Base-by-base conservation (phyloP, 805 yeast species). In the Gaillardinia entomophila region DNA sequence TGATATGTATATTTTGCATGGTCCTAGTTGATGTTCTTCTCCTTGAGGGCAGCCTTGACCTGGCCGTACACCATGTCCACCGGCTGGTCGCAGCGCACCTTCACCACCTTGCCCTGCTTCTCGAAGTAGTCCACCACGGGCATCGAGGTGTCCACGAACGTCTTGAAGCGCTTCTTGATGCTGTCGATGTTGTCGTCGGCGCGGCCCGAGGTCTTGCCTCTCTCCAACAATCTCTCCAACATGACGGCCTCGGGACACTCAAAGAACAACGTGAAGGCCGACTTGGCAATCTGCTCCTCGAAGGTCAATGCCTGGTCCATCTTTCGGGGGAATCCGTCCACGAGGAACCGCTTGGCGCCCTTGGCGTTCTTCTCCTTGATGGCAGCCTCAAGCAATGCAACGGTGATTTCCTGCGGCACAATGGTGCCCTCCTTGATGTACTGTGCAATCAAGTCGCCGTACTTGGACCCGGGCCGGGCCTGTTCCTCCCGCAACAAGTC, bases 241-340 rank as follows among this genome's bases (percentile, higher is more conserved):
- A 90, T 89, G 34, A 86, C 83, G 26, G 62, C 52, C 57, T 83
- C 92, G 1, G 90, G 85, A 56, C 94, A 84, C 43, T 83, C 88
- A 50, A 84, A 84, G 60, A 80, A 84, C 26, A 84, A 64, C 2
- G 84, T 77, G 59, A 82, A 75, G 16, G 77, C 67, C 41, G 85
- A 81, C 57, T 71, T 81, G 49, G 78, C 92, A 47, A 79, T 57
- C 52, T 76, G 66, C 25, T 82, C 77, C 62, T 90, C 97, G 55
- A 90, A 90, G n/a, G 90, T 83, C 26, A 82, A 38, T 0, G 97
- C 97, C 66, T 90, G 98, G 61, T 92, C 97, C 97, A 92, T 90
- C 57, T 89, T 87, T 56, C 97, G 76, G 30, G 98, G 98, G 73
- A 92, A 90, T 1, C 98, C 98, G 57, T 90, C 98, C 33, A 90